Evolutionary conservation across 2,329 filamentous ascomycete genomes (phyloP).

Genomic region (Colletotrichum aenigma): DNA sequence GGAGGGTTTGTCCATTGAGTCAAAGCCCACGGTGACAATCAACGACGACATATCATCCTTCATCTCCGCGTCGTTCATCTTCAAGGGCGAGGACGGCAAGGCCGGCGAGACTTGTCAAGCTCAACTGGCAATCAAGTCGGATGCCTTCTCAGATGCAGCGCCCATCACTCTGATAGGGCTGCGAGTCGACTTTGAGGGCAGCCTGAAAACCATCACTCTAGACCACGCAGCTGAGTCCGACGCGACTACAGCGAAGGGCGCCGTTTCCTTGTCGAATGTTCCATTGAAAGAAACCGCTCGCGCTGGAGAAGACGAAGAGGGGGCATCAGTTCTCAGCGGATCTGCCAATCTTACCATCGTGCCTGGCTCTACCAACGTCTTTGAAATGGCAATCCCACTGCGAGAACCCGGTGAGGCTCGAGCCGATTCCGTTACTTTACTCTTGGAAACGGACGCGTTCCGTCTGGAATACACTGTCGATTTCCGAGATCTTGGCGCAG

Average conservation of each 20-base stretch:
- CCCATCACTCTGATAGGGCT: slow-evolving; percentile 58
- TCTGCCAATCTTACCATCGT: slow-evolving; percentile 63
- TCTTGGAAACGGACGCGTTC: slow-evolving; percentile 69
- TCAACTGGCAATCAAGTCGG: slow-evolving; percentile 62
- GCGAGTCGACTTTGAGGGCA: slow-evolving; percentile 60
- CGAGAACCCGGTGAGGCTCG: slow-evolving; percentile 82
- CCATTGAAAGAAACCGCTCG: slow-evolving; percentile 24
- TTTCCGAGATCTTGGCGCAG: slow-evolving; percentile 46
- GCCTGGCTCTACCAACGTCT: slow-evolving; percentile 71
- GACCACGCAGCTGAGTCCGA: slow-evolving; percentile 38
- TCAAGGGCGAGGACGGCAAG: slow-evolving; percentile 61
- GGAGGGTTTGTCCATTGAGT: slow-evolving; percentile 47
- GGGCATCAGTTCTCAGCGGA: slow-evolving; percentile 31
- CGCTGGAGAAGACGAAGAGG: slow-evolving; percentile 24
- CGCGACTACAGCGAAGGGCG: slow-evolving; percentile 20
- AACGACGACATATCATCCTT: slow-evolving; percentile 59
- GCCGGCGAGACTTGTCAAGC: slow-evolving; percentile 64
- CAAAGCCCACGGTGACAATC: slow-evolving; percentile 55
- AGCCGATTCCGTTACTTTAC: slow-evolving; percentile 66
- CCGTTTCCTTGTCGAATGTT: slow-evolving; percentile 28
- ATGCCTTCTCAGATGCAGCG: slow-evolving; percentile 55
- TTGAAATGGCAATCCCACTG: slow-evolving; percentile 74
- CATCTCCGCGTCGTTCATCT: slow-evolving; percentile 59
- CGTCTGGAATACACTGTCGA: slow-evolving; percentile 69
- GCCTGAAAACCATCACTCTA: slow-evolving; percentile 59